Percentiles rank a stretch among this genome's conserved stretches.
phyloP scores from a whole-genome alignment of 164 flowering plant species.

The Malania oleifera region DNA sequence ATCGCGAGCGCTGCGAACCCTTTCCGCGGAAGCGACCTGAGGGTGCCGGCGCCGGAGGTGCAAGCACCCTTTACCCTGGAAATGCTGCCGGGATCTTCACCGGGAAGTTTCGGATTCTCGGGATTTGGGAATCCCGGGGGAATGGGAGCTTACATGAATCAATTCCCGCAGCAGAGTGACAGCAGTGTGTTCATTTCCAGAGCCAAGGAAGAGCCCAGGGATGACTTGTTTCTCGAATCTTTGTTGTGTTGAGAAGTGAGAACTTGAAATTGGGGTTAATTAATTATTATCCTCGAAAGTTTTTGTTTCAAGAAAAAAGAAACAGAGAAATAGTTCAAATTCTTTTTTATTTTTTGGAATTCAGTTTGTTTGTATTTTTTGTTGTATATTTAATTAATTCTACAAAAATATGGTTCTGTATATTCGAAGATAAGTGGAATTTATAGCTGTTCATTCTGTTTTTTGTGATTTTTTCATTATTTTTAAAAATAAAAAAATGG shows the following conservation, averaged over 20 bases:
- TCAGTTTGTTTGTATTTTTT: constrained; percentile 10
- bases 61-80: constrained; percentile 44
- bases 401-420: constrained; percentile 7
- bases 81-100: constrained; percentile 41
- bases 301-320: neutral
- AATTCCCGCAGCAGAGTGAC: constrained; percentile 12
- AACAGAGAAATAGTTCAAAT: constrained; percentile 6
- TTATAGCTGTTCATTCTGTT: too few species aligned
- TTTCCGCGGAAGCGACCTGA: neutral
- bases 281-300: too few species aligned
- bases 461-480: too few species aligned
- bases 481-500: too few species aligned
- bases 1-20: constrained; percentile 9
- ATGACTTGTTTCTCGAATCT: constrained; percentile 27
- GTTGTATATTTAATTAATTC: constrained; percentile 12
- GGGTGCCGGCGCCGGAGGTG: constrained; percentile 17
- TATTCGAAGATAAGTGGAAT: too few species aligned
- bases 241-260: constrained; percentile 29
- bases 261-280: too few species aligned
- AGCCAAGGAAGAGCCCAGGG: constrained; percentile 39
- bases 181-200: constrained; percentile 20
- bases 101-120: constrained; percentile 32
- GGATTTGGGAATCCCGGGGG: constrained; percentile 24
- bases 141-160: constrained; percentile 20
- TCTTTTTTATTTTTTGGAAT: constrained; percentile 13